phyloP scores from a whole-genome alignment of 1,284 basidiomycete genomes.

The Cutaneotrichosporon cutaneum region DNA sequence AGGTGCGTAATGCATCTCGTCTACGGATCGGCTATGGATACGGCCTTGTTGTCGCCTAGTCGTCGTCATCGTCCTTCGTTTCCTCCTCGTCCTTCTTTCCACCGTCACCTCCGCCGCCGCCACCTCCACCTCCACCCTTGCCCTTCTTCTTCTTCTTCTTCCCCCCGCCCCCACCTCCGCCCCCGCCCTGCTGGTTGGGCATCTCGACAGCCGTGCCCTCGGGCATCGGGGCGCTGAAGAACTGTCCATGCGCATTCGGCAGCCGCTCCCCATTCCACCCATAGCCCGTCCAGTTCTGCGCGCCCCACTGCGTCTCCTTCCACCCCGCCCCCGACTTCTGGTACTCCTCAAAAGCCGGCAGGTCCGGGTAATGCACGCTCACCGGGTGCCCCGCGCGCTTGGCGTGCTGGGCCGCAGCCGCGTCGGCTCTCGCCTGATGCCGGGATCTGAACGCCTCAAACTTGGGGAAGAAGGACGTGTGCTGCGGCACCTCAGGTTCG shows the following conservation, averaged over 20 bases:
- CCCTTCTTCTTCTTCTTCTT: slow-evolving; percentile 18
- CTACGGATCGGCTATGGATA: background rate
- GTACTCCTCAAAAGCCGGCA: slow-evolving; percentile 36
- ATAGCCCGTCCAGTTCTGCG: slow-evolving; percentile 38
- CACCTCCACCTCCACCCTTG: slow-evolving; percentile 14
- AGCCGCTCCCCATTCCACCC: slow-evolving; percentile 37
- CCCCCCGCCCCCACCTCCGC: slow-evolving; percentile 13
- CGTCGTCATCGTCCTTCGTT: slow-evolving; percentile 8
- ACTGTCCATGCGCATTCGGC: slow-evolving; percentile 27
- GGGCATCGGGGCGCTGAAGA: slow-evolving; percentile 37
- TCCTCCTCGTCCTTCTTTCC: slow-evolving; percentile 14
- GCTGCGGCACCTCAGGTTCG: slow-evolving; percentile 21
- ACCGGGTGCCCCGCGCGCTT: slow-evolving; percentile 28
- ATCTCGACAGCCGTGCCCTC: slow-evolving; percentile 22
- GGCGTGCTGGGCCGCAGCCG: slow-evolving; percentile 24
- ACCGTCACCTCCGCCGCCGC: slow-evolving; percentile 13
- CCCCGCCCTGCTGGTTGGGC: background rate
- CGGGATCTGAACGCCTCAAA: background rate
- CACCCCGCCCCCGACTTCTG: slow-evolving; percentile 21
- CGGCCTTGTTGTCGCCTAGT: background rate
- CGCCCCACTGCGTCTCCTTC: slow-evolving; percentile 25
- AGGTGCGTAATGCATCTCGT: background rate
- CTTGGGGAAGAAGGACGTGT: background rate
- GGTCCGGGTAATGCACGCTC: slow-evolving; percentile 36
- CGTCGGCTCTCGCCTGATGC: slow-evolving; percentile 11